phyloP scores from a whole-genome alignment of 768 basidiomycete genomes.

The Mycena floridula region DNA sequence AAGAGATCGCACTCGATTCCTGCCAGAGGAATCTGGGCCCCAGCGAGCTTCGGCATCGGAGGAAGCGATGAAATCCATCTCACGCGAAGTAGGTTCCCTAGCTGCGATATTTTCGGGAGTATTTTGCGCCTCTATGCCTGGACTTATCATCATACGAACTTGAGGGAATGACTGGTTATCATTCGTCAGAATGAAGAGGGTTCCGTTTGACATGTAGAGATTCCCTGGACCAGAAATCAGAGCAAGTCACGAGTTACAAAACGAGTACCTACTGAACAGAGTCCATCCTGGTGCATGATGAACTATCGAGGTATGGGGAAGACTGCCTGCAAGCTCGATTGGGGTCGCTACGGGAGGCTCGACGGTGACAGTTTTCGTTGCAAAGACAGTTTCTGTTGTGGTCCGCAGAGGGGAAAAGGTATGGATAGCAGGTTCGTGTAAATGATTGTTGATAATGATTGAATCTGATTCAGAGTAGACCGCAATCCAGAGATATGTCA shows the following conservation, averaged over 20 bases:
- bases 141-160: constrained; percentile 62
- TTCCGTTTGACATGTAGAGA: constrained; percentile 82
- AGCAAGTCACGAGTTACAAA: no score
- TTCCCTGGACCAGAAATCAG: no score
- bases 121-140: constrained; percentile 50
- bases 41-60: constrained; percentile 56
- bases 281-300: constrained; percentile 83
- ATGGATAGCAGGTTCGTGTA: background rate
- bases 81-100: constrained; percentile 58
- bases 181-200: constrained; percentile 54
- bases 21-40: constrained; percentile 34
- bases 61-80: constrained; percentile 58
- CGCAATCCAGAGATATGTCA: constrained; percentile 47
- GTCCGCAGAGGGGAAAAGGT: background rate
- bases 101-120: constrained; percentile 58
- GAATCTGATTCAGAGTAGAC: constrained; percentile 29
- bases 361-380: constrained; percentile 18
- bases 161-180: constrained; percentile 26
- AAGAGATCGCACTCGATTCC: constrained; percentile 57
- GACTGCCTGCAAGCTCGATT: constrained; percentile 7
- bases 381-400: constrained; percentile 23
- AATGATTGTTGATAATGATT: constrained; percentile 25
- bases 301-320: constrained; percentile 52
- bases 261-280: no score
- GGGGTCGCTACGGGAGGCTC: constrained; percentile 7